Evolutionary conservation across 495 filamentous ascomycete species (phyloP).

Genomic region (Pyronema omphalodes): DNA sequence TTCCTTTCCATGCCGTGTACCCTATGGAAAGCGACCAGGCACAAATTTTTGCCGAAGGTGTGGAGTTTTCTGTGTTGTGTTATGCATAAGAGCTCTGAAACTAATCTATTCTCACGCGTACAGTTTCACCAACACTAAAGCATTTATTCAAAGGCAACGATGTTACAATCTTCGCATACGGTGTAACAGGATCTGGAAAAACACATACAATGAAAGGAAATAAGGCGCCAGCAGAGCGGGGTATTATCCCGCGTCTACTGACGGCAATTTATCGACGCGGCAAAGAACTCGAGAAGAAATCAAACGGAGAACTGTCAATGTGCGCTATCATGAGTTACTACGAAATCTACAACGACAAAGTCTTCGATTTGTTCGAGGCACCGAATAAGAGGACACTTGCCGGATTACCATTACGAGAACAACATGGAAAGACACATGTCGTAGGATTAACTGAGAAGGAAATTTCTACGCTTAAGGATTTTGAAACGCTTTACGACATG

Average conservation of each 20-base stretch:
- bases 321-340: constrained; percentile 80
- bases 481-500: constrained; percentile 80
- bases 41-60: constrained; percentile 78
- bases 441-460: constrained; percentile 76
- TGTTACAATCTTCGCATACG: constrained; percentile 89
- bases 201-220: constrained; percentile 97
- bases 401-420: constrained; percentile 74
- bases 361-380: constrained; percentile 80
- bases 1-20: constrained; percentile 90
- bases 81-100: not conserved
- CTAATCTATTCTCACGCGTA: not conserved
- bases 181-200: constrained; percentile 88
- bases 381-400: constrained; percentile 75
- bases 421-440: constrained; percentile 80
- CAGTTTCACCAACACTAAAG: constrained; percentile 63
- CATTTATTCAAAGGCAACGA: constrained; percentile 88
- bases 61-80: constrained; percentile 13
- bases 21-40: constrained; percentile 62
- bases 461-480: constrained; percentile 76
- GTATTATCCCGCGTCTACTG: constrained; percentile 75
- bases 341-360: constrained; percentile 95
- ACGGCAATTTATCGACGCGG: constrained; percentile 71
- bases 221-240: constrained; percentile 69
- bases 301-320: constrained; percentile 51
- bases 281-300: constrained; percentile 76